Evolutionary conservation across 306 rosid genomes (phyloP), one percentile per base, ranked within the genome.

Genomic region (Inga oerstediana): DNA sequence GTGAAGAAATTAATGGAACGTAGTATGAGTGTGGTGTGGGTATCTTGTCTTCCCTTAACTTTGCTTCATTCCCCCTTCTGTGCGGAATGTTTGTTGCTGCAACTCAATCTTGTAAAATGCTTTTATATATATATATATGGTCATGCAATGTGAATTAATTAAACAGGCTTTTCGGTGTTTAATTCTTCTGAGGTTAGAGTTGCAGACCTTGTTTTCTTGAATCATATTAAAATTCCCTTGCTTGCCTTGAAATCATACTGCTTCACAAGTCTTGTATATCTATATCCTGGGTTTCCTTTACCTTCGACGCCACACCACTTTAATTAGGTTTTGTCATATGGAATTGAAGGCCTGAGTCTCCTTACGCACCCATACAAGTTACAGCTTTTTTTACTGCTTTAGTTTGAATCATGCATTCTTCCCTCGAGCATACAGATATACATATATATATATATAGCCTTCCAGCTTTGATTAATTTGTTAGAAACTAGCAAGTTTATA

Each of bases 401-500:
- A 41, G 22, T 71, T 22, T 30, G 39, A 46, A 12, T 46, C 20
- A 14, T 7, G 22, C 76, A 72, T 45, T 71, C 52, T 72, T 43
- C 54, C 35, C 27, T 32, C 15, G 37, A 71, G 4, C 75, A 11
- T 27, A 27, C 75, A 20, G 7, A 5, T 14, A n/a, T 2, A 20
- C 0, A n/a, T 10, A 51, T 16, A 80, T 3, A n/a, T 16, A 51
- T 16, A 37, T 11, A 16, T 2, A 56, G 30, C 30, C 19, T 22
- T 75, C 66, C 20, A 39, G 7, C 48, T 54, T 3, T 45, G 49
- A 5, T 39, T 19, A 17, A 16, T 52, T 17, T 67, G 46, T 43
- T 22, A 44, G 34, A 83, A 83, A 46, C 74, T 77, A 15, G 35
- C 67, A 70, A 15, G 46, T 65, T 79, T 66, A 45, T 41, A 30